phyloP scores from a whole-genome alignment of 139 green algal genomes.

The Tetradesmus lagerheimii region DNA sequence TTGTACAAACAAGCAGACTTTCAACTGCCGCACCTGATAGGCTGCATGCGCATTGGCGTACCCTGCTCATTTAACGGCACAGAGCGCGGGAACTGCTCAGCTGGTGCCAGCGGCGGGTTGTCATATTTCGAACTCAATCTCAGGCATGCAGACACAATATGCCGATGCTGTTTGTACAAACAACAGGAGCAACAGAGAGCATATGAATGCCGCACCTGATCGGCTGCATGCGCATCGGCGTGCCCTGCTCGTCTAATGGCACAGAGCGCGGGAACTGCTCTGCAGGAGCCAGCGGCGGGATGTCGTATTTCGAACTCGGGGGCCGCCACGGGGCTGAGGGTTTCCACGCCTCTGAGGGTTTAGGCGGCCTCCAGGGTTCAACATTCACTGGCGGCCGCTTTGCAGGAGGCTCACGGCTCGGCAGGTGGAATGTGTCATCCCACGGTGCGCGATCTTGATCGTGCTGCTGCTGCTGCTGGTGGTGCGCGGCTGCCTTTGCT shows the following conservation, averaged over 20 bases:
- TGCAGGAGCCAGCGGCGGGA: neutral
- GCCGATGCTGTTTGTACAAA: too few relatives aligned
- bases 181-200: too few relatives aligned
- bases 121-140: too few relatives aligned
- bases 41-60: too few relatives aligned
- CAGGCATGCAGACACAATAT: too few relatives aligned
- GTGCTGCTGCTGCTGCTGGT: too few relatives aligned
- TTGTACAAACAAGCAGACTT: neutral
- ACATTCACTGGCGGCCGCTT: neutral
- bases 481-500: neutral
- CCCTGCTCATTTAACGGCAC: neutral
- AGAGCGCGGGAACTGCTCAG: too few relatives aligned
- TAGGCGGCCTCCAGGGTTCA: neutral
- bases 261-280: neutral
- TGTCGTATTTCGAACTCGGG: neutral
- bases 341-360: neutral
- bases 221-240: too few relatives aligned
- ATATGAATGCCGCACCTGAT: neutral
- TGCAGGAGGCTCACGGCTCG: neutral
- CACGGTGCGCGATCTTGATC: neutral
- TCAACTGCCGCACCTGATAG: neutral
- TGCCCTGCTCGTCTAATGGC: neutral
- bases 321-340: neutral
- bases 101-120: too few relatives aligned
- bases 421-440: neutral